Evolutionary conservation across 2,329 filamentous ascomycete genomes (phyloP).

Genomic region (Waltergamsia citrina): DNA sequence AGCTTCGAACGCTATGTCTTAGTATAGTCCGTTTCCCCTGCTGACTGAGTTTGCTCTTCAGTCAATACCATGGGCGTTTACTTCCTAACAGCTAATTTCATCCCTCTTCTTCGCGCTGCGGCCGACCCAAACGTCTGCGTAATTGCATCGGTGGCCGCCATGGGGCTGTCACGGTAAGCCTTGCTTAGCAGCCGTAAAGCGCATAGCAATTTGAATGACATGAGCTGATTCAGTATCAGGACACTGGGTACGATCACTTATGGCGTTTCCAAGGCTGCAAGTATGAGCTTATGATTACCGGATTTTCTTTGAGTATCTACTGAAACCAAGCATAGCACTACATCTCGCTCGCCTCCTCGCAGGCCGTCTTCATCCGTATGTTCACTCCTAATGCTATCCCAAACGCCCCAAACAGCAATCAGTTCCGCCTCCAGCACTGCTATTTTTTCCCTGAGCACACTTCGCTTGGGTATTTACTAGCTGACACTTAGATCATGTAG

Average conservation of each 20-base stretch:
- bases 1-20: too few relatives aligned
- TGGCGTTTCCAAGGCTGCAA: conserved; percentile 13
- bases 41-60: too few relatives aligned
- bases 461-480: too few relatives aligned
- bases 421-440: too few relatives aligned
- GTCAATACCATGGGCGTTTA: conserved; percentile 17
- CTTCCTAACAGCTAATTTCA: conserved; percentile 13
- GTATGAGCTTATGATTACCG: too few relatives aligned
- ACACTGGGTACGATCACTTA: conserved; percentile 14
- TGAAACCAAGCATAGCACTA: conserved; percentile 8
- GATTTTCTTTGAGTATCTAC: too few relatives aligned
- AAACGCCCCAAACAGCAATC: too few relatives aligned
- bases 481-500: conserved; percentile 3
- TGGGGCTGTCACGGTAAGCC: conserved; percentile 12
- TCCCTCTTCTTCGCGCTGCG: conserved; percentile 14
- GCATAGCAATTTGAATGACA: too few relatives aligned
- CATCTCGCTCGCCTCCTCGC: conserved; percentile 10
- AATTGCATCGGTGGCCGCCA: conserved; percentile 14
- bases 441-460: not conserved
- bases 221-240: not conserved
- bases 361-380: conserved; percentile 10
- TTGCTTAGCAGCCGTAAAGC: too few relatives aligned
- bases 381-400: too few relatives aligned
- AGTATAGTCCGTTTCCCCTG: too few relatives aligned
- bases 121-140: conserved; percentile 13